phyloP scores from a whole-genome alignment of 345 rosid genomes.

The Boechera retrofracta region DNA sequence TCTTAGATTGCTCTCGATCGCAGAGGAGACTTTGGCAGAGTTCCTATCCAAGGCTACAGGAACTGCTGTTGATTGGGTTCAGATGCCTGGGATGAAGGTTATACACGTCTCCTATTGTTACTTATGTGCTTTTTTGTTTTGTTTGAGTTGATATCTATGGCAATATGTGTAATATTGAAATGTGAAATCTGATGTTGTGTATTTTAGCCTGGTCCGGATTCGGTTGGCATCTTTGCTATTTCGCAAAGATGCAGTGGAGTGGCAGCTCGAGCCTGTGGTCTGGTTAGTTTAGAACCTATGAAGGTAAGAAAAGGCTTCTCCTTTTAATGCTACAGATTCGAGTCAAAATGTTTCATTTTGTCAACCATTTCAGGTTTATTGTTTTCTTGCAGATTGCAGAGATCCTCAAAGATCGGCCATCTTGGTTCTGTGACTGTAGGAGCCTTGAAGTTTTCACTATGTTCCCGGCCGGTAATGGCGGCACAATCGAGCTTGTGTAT shows the following conservation, averaged over 20 bases:
- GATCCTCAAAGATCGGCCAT: slow-evolving; percentile 97
- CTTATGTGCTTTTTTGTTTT: background rate
- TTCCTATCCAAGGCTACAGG: slow-evolving; percentile 99
- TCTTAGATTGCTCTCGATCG: slow-evolving; percentile 93
- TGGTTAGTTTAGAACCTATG: slow-evolving; percentile 93
- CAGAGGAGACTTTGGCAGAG: slow-evolving; percentile 99
- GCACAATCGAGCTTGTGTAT: slow-evolving; percentile 92
- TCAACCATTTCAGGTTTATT: background rate
- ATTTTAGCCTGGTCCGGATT: slow-evolving; percentile 99
- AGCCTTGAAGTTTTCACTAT: slow-evolving; percentile 95
- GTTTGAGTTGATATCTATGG: background rate
- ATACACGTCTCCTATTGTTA: background rate
- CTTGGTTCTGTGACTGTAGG: slow-evolving; percentile 99
- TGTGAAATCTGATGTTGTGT: slow-evolving; percentile 24
- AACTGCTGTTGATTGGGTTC: slow-evolving; percentile 99
- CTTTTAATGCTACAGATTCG: background rate
- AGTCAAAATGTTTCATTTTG: slow-evolving; percentile 6
- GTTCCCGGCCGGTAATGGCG: slow-evolving; percentile 96
- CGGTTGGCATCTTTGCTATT: slow-evolving; percentile 99
- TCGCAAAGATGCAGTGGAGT: slow-evolving; percentile 99
- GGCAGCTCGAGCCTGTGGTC: slow-evolving; percentile 99
- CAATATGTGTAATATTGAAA: background rate
- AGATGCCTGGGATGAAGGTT: slow-evolving; percentile 99
- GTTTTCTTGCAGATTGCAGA: slow-evolving; percentile 73
- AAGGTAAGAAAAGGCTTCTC: slow-evolving; percentile 55